Conservation (phyloP, 441 rosid species). For the Populus tomentosa region DNA sequence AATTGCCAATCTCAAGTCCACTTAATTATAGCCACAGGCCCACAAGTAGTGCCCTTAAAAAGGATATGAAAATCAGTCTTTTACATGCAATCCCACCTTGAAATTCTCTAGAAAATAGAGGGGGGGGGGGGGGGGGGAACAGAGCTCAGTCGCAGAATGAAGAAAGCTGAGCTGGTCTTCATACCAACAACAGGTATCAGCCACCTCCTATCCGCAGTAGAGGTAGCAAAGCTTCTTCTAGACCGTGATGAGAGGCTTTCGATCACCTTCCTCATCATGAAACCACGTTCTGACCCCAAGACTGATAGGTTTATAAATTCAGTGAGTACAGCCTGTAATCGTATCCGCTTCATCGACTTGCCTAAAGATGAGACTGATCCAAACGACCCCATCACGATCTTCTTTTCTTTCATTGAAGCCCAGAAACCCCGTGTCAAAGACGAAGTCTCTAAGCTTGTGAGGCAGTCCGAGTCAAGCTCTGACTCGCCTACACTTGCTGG, state of each 20-base stretch:
- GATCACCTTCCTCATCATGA: conserved; percentile 5
- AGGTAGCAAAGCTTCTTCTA: conserved; percentile 31
- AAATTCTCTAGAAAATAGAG: background rate
- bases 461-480: background rate
- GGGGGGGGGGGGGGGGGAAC: no score
- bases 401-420: conserved; percentile 5
- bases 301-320: background rate
- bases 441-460: conserved; percentile 1
- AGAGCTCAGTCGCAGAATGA: background rate
- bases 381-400: no score
- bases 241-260: conserved; percentile 6
- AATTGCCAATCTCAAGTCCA: background rate
- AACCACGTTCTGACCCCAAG: background rate
- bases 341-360: background rate
- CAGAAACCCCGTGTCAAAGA: conserved; percentile 16
- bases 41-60: background rate
- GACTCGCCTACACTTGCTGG: conserved; percentile 26
- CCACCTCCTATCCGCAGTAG: conserved; percentile 33
- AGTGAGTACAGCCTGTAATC: background rate
- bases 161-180: conserved; percentile 24
- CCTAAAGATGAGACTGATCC: background rate
- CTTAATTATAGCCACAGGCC: background rate
- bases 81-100: background rate
- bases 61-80: background rate
- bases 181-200: conserved; percentile 27